Evolutionary conservation across 495 filamentous ascomycete species (phyloP).

Genomic region (Glonium stellatum): DNA sequence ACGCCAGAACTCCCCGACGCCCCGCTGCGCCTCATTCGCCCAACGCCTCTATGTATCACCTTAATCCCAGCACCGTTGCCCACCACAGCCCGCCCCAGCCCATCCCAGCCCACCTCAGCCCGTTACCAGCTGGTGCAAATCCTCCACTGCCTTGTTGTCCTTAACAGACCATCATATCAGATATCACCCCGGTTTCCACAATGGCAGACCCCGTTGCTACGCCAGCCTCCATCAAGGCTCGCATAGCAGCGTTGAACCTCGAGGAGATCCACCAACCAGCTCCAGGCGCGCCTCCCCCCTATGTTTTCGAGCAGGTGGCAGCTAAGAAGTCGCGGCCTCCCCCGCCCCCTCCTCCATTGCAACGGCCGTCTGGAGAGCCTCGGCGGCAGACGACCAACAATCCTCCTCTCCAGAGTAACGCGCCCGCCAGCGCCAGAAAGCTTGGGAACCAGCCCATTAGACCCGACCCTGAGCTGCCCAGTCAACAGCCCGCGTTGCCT

Average conservation of each 20-base stretch:
- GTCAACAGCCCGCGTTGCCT: conserved; percentile 43
- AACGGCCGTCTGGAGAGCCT: conserved; percentile 30
- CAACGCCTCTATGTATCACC: background rate
- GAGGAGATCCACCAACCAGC: conserved; percentile 46
- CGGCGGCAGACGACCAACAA: conserved; percentile 44
- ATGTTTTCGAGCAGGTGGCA: conserved; percentile 27
- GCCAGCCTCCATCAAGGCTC: conserved; percentile 49
- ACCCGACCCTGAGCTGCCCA: conserved; percentile 27
- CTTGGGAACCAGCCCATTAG: conserved; percentile 44
- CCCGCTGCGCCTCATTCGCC: background rate
- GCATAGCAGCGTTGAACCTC: conserved; percentile 55
- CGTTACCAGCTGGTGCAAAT: background rate
- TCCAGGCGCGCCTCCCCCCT: conserved; percentile 30
- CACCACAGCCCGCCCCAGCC: too few relatives aligned
- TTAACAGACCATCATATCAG: background rate
- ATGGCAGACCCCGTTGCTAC: conserved; percentile 37
- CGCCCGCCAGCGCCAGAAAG: conserved; percentile 29
- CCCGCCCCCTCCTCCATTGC: conserved; percentile 36
- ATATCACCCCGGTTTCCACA: background rate
- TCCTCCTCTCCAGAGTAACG: conserved; percentile 40
- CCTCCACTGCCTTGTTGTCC: background rate
- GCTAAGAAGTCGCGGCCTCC: conserved; percentile 25
- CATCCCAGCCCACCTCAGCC: too few relatives aligned
- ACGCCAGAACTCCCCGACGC: background rate
- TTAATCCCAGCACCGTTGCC: too few relatives aligned